Evolutionary conservation across 2,329 filamentous ascomycete genomes (phyloP).

Genomic region (Chaetomiaceae sp.): DNA sequence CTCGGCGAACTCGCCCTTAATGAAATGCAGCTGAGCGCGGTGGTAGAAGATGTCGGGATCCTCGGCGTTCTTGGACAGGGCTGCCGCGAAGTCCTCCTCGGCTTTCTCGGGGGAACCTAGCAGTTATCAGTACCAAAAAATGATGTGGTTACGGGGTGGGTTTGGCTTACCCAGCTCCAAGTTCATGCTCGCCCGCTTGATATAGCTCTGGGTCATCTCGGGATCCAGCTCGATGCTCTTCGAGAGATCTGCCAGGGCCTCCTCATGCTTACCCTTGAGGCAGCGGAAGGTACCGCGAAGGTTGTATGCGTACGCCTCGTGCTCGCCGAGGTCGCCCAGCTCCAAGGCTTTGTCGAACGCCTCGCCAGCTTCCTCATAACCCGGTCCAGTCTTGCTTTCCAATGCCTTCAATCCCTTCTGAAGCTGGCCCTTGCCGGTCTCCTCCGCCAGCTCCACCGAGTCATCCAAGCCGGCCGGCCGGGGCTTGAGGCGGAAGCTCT

Average conservation of each 20-base stretch:
- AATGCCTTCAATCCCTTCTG: conserved; percentile 78
- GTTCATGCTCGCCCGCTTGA: conserved; percentile 98
- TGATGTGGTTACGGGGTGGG: neutral
- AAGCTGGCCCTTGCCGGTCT: conserved; percentile 78
- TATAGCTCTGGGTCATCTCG: conserved; percentile 88
- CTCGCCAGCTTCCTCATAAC: conserved; percentile 81
- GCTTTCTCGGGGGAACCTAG: conserved; percentile 79
- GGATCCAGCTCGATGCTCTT: conserved; percentile 91
- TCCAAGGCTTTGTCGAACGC: conserved; percentile 88
- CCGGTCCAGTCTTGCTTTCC: conserved; percentile 80
- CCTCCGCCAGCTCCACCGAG: conserved; percentile 68
- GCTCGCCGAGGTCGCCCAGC: conserved; percentile 70
- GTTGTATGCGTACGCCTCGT: conserved; percentile 91
- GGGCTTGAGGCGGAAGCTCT: conserved; percentile 86
- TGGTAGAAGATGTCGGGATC: conserved; percentile 99
- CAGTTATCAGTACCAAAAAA: conserved; percentile 29
- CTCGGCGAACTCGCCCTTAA: conserved; percentile 86
- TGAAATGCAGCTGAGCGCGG: conserved; percentile 96
- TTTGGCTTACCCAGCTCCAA: conserved; percentile 73
- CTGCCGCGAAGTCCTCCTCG: conserved; percentile 79
- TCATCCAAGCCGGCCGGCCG: conserved; percentile 80
- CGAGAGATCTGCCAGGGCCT: conserved; percentile 79
- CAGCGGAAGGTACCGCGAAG: conserved; percentile 95
- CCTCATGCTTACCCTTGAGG: conserved; percentile 79
- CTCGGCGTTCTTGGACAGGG: conserved; percentile 75